Conservation (phyloP, 352 stramenopile species). For the Saprolegnia parasitica region DNA sequence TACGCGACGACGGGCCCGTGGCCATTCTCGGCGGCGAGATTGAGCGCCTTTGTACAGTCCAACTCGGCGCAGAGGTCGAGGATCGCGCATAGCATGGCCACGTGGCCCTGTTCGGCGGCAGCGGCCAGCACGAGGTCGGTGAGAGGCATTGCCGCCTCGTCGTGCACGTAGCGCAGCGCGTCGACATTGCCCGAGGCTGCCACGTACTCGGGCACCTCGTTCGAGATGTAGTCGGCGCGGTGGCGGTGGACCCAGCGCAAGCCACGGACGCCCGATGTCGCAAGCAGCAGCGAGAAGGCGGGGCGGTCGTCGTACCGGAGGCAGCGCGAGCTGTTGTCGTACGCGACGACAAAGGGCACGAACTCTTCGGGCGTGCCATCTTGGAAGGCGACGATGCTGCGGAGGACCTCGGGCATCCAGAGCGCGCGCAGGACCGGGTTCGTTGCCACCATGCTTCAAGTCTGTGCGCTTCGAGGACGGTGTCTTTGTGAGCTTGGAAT, state of each 20-base stretch:
- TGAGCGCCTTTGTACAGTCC: neutral
- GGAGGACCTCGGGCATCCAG: neutral
- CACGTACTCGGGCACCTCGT: neutral
- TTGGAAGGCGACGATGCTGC: neutral
- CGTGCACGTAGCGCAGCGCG: neutral
- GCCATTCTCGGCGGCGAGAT: neutral
- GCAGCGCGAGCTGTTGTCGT: neutral
- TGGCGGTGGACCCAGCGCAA: conserved; percentile 1
- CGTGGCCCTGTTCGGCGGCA: neutral
- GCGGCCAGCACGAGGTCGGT: neutral
- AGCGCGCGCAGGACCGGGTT: neutral
- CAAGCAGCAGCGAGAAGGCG: neutral
- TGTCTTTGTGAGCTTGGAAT: no score
- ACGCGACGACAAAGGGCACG: neutral
- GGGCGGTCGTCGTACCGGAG: neutral
- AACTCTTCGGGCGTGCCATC: neutral
- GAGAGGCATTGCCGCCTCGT: neutral
- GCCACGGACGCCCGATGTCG: neutral
- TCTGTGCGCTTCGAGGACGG: no score
- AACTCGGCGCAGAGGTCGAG: neutral
- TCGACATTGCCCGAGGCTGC: neutral
- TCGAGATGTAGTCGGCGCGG: neutral
- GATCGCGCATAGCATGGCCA: neutral
- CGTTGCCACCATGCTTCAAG: neutral
- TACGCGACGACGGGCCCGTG: neutral